Conservation (phyloP, 257 asterid species). For the Solanum chmielewskii region DNA sequence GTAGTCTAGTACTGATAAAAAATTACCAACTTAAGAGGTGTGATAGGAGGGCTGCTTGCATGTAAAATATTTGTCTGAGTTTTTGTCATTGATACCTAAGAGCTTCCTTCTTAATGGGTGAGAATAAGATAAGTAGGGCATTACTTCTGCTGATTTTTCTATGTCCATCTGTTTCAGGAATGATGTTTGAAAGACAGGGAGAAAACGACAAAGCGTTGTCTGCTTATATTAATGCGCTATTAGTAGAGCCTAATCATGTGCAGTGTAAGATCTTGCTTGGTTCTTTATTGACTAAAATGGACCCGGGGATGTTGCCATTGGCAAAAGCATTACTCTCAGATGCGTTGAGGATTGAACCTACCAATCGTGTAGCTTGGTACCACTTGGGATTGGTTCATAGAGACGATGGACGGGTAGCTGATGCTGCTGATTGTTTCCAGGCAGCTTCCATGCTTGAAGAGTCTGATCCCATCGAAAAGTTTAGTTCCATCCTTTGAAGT, state of each 20-base stretch:
- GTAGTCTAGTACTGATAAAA: not conserved
- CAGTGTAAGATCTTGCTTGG: slow-evolving; percentile 78
- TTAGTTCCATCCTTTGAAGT: slow-evolving; percentile 49
- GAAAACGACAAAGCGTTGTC: slow-evolving; percentile 44
- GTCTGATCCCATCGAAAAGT: slow-evolving; percentile 79
- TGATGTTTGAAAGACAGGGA: slow-evolving; percentile 68
- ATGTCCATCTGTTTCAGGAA: slow-evolving; percentile 27
- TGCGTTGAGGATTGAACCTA: slow-evolving; percentile 79
- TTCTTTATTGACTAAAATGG: slow-evolving; percentile 41
- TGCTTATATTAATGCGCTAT: slow-evolving; percentile 52
- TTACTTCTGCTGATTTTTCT: not conserved
- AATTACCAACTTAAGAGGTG: not conserved
- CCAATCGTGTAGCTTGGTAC: slow-evolving; percentile 80
- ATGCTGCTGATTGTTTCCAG: slow-evolving; percentile 95
- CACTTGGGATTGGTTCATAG: slow-evolving; percentile 80
- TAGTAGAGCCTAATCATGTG: slow-evolving; percentile 69
- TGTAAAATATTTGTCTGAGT: not conserved
- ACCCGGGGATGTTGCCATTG: slow-evolving; percentile 62
- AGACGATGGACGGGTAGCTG: slow-evolving; percentile 71
- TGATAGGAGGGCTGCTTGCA: not conserved
- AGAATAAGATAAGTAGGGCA: not conserved
- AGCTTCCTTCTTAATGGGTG: not conserved
- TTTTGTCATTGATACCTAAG: not conserved
- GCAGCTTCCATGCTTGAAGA: slow-evolving; percentile 95
- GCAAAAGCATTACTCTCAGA: slow-evolving; percentile 82